Percentiles rank a stretch among this genome's conserved stretches.
These are phyloP conservation scores for Iberis pinnata DNA, from an alignment of 345 rosid genomes.

Conservation along the genomic window DNA sequence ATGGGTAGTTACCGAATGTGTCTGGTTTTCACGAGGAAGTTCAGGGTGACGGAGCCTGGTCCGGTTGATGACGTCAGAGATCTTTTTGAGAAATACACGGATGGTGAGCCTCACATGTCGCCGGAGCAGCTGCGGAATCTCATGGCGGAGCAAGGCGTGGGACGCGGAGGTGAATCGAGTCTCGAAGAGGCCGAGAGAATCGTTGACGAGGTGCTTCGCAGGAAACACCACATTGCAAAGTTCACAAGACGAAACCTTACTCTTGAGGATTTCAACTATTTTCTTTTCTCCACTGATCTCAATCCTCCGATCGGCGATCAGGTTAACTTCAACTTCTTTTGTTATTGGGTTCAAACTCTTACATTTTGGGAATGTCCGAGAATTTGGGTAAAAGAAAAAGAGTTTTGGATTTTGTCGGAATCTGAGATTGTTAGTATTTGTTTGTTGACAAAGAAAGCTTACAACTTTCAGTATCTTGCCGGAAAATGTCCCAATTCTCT, in stretches of 20 bases:
- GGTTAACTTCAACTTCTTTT: conserved; percentile 29
- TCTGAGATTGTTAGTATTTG: conserved; percentile 4
- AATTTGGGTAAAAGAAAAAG: too few relatives aligned
- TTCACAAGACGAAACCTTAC: conserved; percentile 55
- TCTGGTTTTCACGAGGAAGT: conserved; percentile 62
- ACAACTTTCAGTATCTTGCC: background rate
- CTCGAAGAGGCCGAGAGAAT: conserved; percentile 51
- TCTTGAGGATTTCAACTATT: conserved; percentile 61
- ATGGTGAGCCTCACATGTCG: conserved; percentile 50
- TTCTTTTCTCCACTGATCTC: conserved; percentile 51
- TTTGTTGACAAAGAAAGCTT: conserved; percentile 8
- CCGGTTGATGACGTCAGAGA: conserved; percentile 61
- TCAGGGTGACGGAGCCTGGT: conserved; percentile 49
- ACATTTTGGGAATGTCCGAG: too few relatives aligned
- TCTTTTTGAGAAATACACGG: conserved; percentile 47
- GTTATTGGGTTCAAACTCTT: too few relatives aligned
- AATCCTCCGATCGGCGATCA: conserved; percentile 49
- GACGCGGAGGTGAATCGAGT: conserved; percentile 27
- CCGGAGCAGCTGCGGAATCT: conserved; percentile 58
- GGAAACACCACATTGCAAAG: conserved; percentile 56
- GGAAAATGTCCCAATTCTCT: background rate
- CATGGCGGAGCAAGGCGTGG: conserved; percentile 42
- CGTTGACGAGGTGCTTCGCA: conserved; percentile 46
- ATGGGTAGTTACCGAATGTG: conserved; percentile 74
- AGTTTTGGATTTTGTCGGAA: background rate